Base-by-base conservation (phyloP, 2,329 filamentous ascomycete genomes). In the Neobulgaria alba region DNA sequence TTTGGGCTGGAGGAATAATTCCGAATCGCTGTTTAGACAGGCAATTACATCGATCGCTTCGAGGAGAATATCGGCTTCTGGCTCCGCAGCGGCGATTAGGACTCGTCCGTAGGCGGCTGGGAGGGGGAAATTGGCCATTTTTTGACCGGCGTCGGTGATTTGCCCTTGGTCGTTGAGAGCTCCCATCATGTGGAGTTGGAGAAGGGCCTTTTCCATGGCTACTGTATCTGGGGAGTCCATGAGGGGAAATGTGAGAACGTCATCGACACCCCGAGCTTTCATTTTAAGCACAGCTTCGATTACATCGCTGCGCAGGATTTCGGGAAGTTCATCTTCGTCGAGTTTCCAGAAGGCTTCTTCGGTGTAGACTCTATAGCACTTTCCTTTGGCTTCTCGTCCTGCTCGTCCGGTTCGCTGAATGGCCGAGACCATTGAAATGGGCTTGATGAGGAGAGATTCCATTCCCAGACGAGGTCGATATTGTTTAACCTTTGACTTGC, bases 401-500 rank as follows among this genome's bases (percentile, higher is more conserved):
- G 92, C 92, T 66, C 92, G 85, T 60, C 92, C 92, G 38, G 86
- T 79, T 42, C 92, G 75, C 61, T 98, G 92, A 35, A 94, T 85
- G 0, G 92, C 90, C 1, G 92, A 93, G 0, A 90, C 95, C 56
- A 87, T 86, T 0, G 89, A 95, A 21, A 98, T 92, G 0, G 88
- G 81, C 49, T 94, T 94, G 2, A 86, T 81, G 1, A 96, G 72
- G 1, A 98, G 73, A 0, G 90, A 95, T 53, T 96, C 90, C 57
- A 98, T 79, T 4, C 88, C 89, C 0, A 96, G 72, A 1, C 81
- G 75, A 12, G 83, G 77, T 10, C 89, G 82, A 59, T 88, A 98
- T 50, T 94, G 84, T 63, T 95, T 95, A 49, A 93, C 75, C 60
- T 98, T 98, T 7, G 85, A 85, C 56, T 95, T 95, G 33, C 92